Percentiles rank a stretch among this genome's conserved stretches.
phyloP scores from a whole-genome alignment of 2,329 filamentous ascomycete genomes.

The Verticillium tricorpus region DNA sequence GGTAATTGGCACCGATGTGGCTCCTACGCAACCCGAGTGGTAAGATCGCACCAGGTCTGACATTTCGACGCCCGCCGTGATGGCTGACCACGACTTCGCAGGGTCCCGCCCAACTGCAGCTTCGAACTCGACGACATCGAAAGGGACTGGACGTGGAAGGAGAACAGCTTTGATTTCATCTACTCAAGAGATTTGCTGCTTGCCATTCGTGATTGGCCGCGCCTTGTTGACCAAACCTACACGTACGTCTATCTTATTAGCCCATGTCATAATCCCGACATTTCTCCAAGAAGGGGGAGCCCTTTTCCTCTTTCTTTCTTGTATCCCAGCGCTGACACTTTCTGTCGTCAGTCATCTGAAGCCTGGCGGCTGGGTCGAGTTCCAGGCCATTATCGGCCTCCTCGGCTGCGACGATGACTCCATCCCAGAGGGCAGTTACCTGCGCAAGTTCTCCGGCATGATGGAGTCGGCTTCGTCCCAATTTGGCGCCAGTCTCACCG shows the following conservation, averaged over 20 bases:
- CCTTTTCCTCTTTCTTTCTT: too few species aligned
- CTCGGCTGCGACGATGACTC: slow-evolving; percentile 39
- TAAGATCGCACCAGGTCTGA: slow-evolving; percentile 18
- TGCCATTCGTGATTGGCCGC: slow-evolving; percentile 13
- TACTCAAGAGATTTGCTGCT: slow-evolving; percentile 24
- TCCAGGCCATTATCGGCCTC: slow-evolving; percentile 38
- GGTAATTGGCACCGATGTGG: slow-evolving; percentile 33
- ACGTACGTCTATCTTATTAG: background rate
- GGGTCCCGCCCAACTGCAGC: slow-evolving; percentile 30
- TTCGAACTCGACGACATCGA: slow-evolving; percentile 34
- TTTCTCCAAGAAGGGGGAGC: background rate
- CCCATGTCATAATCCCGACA: too few species aligned
- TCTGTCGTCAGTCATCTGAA: slow-evolving; percentile 27
- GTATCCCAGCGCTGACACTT: background rate
- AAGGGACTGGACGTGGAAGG: slow-evolving; percentile 30
- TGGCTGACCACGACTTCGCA: slow-evolving; percentile 34
- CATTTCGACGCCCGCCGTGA: background rate
- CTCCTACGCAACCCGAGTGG: slow-evolving; percentile 32
- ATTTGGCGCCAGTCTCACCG: slow-evolving; percentile 30
- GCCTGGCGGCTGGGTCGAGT: slow-evolving; percentile 48
- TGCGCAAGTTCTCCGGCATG: slow-evolving; percentile 34
- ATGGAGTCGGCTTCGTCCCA: slow-evolving; percentile 12
- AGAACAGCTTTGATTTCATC: slow-evolving; percentile 28
- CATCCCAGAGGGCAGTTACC: slow-evolving; percentile 40
- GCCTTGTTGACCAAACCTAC: background rate